phyloP scores from a whole-genome alignment of 768 basidiomycete genomes.

The Chiua virens region DNA sequence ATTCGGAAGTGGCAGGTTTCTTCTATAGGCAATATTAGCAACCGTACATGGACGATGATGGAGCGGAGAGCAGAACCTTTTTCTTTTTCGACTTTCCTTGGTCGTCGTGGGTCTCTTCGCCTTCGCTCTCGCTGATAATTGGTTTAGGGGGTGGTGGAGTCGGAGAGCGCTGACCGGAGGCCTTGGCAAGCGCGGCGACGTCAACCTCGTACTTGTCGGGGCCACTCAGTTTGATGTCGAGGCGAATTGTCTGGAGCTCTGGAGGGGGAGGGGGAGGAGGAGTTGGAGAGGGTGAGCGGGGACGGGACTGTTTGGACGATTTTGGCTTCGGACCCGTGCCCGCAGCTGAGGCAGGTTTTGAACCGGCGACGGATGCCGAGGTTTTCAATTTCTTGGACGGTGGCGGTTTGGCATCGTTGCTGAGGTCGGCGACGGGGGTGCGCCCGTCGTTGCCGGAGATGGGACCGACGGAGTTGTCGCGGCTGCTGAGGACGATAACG shows the following conservation, averaged over 20 bases:
- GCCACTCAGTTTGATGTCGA: slow-evolving; percentile 69
- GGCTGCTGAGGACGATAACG: slow-evolving; percentile 30
- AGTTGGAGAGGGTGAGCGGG: slow-evolving; percentile 57
- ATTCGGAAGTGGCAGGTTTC: slow-evolving; percentile 61
- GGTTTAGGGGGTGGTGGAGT: slow-evolving; percentile 52
- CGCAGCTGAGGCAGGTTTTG: slow-evolving; percentile 31
- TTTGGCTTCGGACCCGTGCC: slow-evolving; percentile 50
- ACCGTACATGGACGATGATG: background rate
- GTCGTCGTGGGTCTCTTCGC: slow-evolving; percentile 42
- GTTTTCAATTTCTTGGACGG: slow-evolving; percentile 30
- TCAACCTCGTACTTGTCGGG: slow-evolving; percentile 76
- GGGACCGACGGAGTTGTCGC: slow-evolving; percentile 29
- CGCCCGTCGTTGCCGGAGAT: slow-evolving; percentile 13
- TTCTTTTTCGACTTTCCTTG: slow-evolving; percentile 36
- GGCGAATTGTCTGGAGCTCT: slow-evolving; percentile 60
- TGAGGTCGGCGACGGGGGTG: slow-evolving; percentile 12
- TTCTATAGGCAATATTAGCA: slow-evolving; percentile 31
- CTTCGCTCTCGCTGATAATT: slow-evolving; percentile 59
- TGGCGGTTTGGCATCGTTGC: slow-evolving; percentile 26
- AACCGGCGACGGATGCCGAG: slow-evolving; percentile 24
- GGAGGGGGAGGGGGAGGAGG: slow-evolving; percentile 53
- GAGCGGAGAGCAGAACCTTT: slow-evolving; percentile 32
- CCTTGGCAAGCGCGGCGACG: slow-evolving; percentile 55
- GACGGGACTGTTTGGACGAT: slow-evolving; percentile 43
- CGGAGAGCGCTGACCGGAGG: slow-evolving; percentile 61